Base-by-base conservation (phyloP, 164 flowering plant genomes). In the Echeveria elegans region DNA sequence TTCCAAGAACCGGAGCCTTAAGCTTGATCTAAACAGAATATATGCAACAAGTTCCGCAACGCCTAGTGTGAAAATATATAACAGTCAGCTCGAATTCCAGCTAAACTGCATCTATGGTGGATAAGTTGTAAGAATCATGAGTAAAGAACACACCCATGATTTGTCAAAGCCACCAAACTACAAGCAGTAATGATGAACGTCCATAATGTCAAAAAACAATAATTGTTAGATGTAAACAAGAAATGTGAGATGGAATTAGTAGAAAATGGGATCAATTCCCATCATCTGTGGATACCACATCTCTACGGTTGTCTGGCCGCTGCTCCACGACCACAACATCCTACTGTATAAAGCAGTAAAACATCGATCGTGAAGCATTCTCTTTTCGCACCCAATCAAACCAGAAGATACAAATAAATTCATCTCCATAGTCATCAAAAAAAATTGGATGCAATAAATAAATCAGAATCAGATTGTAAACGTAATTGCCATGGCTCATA, bases 301-400 rank as follows among this genome's bases (percentile, higher is more conserved):
- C 83, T 61, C 87, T 83, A 83, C 88, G 90, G 90, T 86, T 84
- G 88, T 86, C 90, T 81, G 88, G 83, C 90, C 88, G 88, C 81
- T 78, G 85, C 88, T 81, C 61, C 61, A 2, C 58, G 23, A 52
- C 58, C 29, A n/a, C 29, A 52, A 5, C 29, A 23, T 23, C 1
- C 58, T n/a, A 52, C 58, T 29, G 26, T 18, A 21, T 0, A 23
- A 23, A 8, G 29, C 58, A 23, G 58, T 52, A 8, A 23, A 7
- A 1, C 28, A 23, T 1, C 28, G 16, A 32, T 10, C 23, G 19
- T 19, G 19, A 2, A 56, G 61, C 61, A 1, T 56, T 56, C 14
- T 28, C 61, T 56, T 0, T 56, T 0, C 18, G 61, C 61, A 56
- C 16, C 19, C 32, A 56, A 23, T 28, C 0, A 0, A 56, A 8